Base-by-base conservation (phyloP, 331 rosid genomes). In the Spiraea crenata region DNA sequence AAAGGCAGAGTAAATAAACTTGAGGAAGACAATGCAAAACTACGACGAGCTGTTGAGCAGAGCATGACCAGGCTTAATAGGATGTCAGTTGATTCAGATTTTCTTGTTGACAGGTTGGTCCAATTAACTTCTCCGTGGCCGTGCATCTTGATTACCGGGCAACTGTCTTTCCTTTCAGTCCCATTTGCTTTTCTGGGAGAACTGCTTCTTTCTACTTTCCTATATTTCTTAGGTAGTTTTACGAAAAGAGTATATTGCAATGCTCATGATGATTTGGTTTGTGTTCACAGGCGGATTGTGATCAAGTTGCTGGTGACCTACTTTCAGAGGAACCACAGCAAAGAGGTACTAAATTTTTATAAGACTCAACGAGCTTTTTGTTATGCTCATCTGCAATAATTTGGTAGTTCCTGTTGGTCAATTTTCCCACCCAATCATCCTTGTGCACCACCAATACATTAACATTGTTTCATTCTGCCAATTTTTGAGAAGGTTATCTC, bases 1-100 rank as follows among this genome's bases (percentile, higher is more conserved):
- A 90, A 79, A 85, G 82, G 71, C 85, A 84, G 96, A 78, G 90
- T 87, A 70, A 85, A 85, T 82, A 95, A 91, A 77, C 86, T 91
- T 41, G 99, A 95, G 89, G 96, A 90, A 49, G 98, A 92, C 81
- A 92, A 92, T 82, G 86, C 92, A 71, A 92, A 90, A 72, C 49
- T 92, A 45, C 88, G 92, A 55, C 89, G 82, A 40, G 96, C 88
- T 77, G 78, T 92, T 77, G 96, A 92, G 81, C 95, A 86, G 78
- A 86, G 95, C 83, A 92, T 92, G 95, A 92, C 90, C 63, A 85
- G 83, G 85, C 88, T 92, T 54, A 92, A 86, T 82, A 88, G 98
- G 81, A 92, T 92, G 98, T 92, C 98, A 2, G 42, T 92, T 69
- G 98, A 92, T 82, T 92, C 98, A 59, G 98, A 92, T 84, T 86